These are phyloP conservation scores for Ogataea kodamae DNA, from an alignment of 805 yeast species.

Conservation along the genomic window DNA sequence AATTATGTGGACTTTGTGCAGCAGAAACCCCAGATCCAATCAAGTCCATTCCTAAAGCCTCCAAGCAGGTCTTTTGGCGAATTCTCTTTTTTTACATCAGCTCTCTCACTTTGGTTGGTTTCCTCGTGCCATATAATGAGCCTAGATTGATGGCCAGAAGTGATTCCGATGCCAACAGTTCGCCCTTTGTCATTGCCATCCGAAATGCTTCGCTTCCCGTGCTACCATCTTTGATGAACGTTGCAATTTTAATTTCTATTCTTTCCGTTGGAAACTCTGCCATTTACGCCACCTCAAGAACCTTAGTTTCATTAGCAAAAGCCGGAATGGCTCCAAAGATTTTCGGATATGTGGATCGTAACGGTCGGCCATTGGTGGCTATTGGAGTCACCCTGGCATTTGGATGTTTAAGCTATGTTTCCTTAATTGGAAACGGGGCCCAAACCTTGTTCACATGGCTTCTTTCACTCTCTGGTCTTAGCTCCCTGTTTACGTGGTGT, in stretches of 20 bases:
- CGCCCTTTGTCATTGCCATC: slow-evolving; percentile 50
- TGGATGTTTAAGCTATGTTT: slow-evolving; percentile 44
- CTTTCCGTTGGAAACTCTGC: slow-evolving; percentile 51
- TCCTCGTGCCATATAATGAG: slow-evolving; percentile 45
- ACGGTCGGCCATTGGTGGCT: slow-evolving; percentile 49
- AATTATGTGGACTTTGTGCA: slow-evolving; percentile 48
- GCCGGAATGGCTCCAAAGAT: slow-evolving; percentile 43
- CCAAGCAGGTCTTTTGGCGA: slow-evolving; percentile 57
- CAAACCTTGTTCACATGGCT: slow-evolving; percentile 44
- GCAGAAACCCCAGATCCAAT: slow-evolving; percentile 48
- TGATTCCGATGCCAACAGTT: slow-evolving; percentile 34
- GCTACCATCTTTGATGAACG: slow-evolving; percentile 40
- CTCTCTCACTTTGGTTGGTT: slow-evolving; percentile 42
- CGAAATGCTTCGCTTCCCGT: slow-evolving; percentile 34
- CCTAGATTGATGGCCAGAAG: slow-evolving; percentile 30
- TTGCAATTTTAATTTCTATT: slow-evolving; percentile 39
- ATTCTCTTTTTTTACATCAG: slow-evolving; percentile 44
- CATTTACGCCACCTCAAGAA: slow-evolving; percentile 55
- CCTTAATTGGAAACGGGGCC: slow-evolving; percentile 40
- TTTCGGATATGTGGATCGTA: slow-evolving; percentile 44
- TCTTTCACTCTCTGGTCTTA: slow-evolving; percentile 46
- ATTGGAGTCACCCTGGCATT: slow-evolving; percentile 37
- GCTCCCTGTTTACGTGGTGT: slow-evolving; percentile 48
- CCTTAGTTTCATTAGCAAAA: slow-evolving; percentile 44
- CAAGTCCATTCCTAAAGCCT: slow-evolving; percentile 47